These are phyloP conservation scores for Phytopythium kandeliae DNA, from an alignment of 352 stramenopile genomes.

Conservation along the genomic window DNA sequence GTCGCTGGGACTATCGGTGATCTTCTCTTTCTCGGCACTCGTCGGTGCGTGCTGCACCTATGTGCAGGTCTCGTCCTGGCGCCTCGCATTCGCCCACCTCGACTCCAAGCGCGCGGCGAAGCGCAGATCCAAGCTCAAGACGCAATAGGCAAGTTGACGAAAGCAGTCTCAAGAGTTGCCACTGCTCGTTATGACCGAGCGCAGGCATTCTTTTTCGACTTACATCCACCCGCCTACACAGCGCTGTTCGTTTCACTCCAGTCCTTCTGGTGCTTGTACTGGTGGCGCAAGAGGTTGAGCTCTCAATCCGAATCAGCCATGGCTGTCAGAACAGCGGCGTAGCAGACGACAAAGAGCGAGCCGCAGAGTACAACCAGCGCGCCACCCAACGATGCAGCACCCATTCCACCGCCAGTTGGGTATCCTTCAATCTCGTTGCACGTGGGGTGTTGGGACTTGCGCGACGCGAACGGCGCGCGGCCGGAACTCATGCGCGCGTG, in stretches of 20 bases:
- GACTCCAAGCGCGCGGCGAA: slow-evolving; percentile 14
- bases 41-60: slow-evolving; percentile 51
- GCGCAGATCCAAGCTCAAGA: slow-evolving; percentile 15
- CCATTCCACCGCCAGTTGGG: slow-evolving; percentile 7
- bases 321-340: slow-evolving; percentile 28
- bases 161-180: too few species aligned
- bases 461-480: slow-evolving; percentile 12
- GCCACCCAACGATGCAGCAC: slow-evolving; percentile 13
- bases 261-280: neutral
- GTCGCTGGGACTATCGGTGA: slow-evolving; percentile 14
- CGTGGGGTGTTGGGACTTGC: slow-evolving; percentile 6
- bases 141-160: slow-evolving; percentile 1
- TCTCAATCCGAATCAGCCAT: slow-evolving; percentile 21
- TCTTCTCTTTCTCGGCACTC: slow-evolving; percentile 33
- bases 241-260: neutral
- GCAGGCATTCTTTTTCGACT: too few species aligned
- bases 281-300: too few species aligned
- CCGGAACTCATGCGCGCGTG: slow-evolving; percentile 26
- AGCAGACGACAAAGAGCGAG: slow-evolving; percentile 35
- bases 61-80: slow-evolving; percentile 44
- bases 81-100: slow-evolving; percentile 45
- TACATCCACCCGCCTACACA: too few species aligned
- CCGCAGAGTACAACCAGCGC: slow-evolving; percentile 21
- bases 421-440: neutral
- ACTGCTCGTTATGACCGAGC: neutral